A percentile compares a stretch with the other conserved stretches of the same genome.
These are phyloP conservation scores for Colletotrichum phormii DNA, from an alignment of 2,329 filamentous ascomycete genomes.

Conservation along the genomic window DNA sequence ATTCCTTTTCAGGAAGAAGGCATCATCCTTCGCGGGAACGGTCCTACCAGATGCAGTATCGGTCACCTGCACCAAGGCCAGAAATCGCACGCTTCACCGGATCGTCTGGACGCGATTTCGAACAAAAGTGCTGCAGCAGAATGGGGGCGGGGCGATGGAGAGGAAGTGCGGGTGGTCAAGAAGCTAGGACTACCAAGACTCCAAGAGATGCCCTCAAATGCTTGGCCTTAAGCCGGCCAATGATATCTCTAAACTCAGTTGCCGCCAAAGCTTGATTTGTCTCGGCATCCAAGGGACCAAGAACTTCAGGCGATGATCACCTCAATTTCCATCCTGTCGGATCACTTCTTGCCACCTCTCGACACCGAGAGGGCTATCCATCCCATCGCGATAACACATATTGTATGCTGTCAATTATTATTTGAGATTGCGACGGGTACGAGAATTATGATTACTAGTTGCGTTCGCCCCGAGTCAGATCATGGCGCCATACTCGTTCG, in stretches of 20 bases:
- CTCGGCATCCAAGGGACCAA: conserved; percentile 10
- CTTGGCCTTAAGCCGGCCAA: conserved; percentile 19
- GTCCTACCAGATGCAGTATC: not conserved
- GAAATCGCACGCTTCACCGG: not conserved
- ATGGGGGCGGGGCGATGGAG: not conserved
- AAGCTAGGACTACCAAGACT: conserved; percentile 8
- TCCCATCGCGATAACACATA: not conserved
- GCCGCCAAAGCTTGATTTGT: conserved; percentile 23
- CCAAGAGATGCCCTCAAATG: not conserved
- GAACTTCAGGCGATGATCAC: not conserved
- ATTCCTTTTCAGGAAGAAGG: conserved; percentile 9
- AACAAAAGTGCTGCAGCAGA: not conserved
- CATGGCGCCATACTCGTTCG: conserved; percentile 3
- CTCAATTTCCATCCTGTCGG: not conserved
- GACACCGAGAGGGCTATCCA: not conserved
- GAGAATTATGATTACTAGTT: not conserved
- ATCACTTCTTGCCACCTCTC: not conserved
- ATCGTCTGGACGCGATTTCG: not conserved
- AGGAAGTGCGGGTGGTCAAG: not conserved
- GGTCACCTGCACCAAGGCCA: not conserved
- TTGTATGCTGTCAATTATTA: not conserved
- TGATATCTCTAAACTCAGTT: not conserved
- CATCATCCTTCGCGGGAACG: not conserved
- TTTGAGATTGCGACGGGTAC: conserved; percentile 2
- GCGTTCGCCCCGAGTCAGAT: conserved; percentile 12